Conservation (phyloP, 2,329 filamentous ascomycete genomes). For the Paecilomyces niveus region DNA sequence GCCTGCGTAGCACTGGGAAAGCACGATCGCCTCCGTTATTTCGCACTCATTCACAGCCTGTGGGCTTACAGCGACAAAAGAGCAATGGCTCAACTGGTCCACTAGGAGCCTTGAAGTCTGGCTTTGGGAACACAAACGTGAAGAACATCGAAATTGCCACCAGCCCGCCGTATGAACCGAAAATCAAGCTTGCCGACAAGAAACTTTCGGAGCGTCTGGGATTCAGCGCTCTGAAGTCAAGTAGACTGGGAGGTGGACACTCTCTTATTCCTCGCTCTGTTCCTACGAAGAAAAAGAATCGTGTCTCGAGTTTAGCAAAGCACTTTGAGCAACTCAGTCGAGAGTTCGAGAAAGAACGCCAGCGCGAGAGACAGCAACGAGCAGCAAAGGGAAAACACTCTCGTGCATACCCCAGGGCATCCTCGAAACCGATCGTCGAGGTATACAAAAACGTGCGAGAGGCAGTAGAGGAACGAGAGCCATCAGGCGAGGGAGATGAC, state of each 20-base stretch:
- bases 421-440: conserved; percentile 92
- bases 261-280: conserved; percentile 88
- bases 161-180: conserved; percentile 20
- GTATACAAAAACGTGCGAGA: conserved; percentile 92
- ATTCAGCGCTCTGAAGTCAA: conserved; percentile 56
- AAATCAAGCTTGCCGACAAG: conserved; percentile 53
- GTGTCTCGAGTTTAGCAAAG: conserved; percentile 84
- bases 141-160: conserved; percentile 12
- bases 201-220: conserved; percentile 69
- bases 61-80: conserved; percentile 26
- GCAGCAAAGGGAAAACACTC: conserved; percentile 70
- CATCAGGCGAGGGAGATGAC: conserved; percentile 55
- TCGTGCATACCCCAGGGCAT: conserved; percentile 78
- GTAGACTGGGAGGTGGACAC: conserved; percentile 40
- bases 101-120: conserved; percentile 15
- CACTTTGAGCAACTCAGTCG: conserved; percentile 96
- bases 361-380: conserved; percentile 73
- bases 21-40: conserved; percentile 41
- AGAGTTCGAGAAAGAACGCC: conserved; percentile 91
- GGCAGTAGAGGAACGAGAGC: conserved; percentile 74
- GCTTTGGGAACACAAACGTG: conserved; percentile 13
- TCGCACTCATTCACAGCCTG: conserved; percentile 47
- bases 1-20: conserved; percentile 28
- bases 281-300: conserved; percentile 60
- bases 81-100: conserved; percentile 11